Percentiles rank a stretch among this genome's conserved stretches.
Conservation (phyloP, 495 filamentous ascomycete genomes). For the Penicillium cataractarum region DNA sequence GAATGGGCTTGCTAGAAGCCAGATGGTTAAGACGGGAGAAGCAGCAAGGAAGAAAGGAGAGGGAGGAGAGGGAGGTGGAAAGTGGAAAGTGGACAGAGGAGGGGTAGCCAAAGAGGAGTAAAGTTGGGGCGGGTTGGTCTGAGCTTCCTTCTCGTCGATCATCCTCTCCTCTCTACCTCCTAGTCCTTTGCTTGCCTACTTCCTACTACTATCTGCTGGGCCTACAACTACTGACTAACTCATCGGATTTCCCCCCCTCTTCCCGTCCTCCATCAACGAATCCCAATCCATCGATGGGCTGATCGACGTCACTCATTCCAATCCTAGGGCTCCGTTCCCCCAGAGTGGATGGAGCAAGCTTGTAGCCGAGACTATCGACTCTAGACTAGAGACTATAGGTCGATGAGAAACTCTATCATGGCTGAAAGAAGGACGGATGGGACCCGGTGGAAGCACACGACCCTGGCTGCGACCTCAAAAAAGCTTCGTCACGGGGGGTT, state of each 20-base stretch:
- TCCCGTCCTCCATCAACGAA: neutral
- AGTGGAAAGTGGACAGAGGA: slow-evolving; percentile 2
- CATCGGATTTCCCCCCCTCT: neutral
- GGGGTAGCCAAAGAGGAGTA: slow-evolving; percentile 19
- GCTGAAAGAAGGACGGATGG: neutral
- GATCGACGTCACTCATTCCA: slow-evolving; percentile 30
- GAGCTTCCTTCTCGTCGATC: slow-evolving; percentile 30
- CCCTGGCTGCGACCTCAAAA: slow-evolving; percentile 11
- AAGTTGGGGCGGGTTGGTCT: slow-evolving; percentile 24
- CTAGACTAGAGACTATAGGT: neutral
- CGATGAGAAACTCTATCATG: neutral
- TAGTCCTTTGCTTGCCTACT: too few relatives aligned
- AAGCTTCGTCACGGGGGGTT: slow-evolving; percentile 25
- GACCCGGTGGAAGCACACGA: slow-evolving; percentile 13
- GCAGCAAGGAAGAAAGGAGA: neutral
- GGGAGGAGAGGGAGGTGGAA: neutral
- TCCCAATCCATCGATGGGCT: neutral
- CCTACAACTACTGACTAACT: neutral
- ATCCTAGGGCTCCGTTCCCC: neutral
- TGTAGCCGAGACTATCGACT: slow-evolving; percentile 1
- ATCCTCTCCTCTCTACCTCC: slow-evolving; percentile 10
- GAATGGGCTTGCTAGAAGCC: neutral
- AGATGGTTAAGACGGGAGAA: neutral
- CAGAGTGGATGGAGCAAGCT: neutral
- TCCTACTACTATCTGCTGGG: neutral